Evolutionary conservation across 2,329 filamentous ascomycete genomes (phyloP).

Genomic region (Fusarium sp.): DNA sequence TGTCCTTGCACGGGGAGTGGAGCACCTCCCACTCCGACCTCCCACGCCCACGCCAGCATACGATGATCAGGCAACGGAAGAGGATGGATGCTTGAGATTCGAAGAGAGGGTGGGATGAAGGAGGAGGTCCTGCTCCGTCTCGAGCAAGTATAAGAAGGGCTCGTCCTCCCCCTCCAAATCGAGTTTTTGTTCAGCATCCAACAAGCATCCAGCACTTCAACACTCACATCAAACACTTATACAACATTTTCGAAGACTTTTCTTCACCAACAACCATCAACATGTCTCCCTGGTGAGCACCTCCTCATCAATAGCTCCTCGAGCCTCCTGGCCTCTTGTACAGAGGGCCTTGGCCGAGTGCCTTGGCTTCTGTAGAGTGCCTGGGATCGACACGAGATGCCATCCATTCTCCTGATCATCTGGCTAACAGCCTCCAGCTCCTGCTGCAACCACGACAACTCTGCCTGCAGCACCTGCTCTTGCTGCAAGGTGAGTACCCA

Average conservation of each 20-base stretch:
- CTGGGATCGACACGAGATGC: not conserved
- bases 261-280: conserved; percentile 43
- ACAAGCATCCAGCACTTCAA: conserved; percentile 36
- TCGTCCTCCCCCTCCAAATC: conserved; percentile 27
- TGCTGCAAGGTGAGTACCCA: conserved; percentile 41
- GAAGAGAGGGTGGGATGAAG: conserved; percentile 17
- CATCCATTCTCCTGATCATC: not conserved
- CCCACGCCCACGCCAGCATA: conserved; percentile 34
- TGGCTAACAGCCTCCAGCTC: conserved; percentile 28
- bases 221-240: conserved; percentile 29
- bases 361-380: not conserved
- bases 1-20: conserved; percentile 34
- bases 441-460: conserved; percentile 39
- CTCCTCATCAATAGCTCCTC: not conserved
- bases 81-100: conserved; percentile 2
- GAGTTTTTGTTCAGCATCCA: conserved; percentile 39
- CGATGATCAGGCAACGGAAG: conserved; percentile 42
- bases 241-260: conserved; percentile 41
- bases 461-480: conserved; percentile 41
- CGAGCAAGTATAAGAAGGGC: conserved; percentile 41
- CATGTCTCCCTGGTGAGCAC: conserved; percentile 47
- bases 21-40: conserved; percentile 24
- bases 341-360: not conserved
- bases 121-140: conserved; percentile 17
- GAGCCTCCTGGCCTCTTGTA: not conserved